phyloP scores from a whole-genome alignment of 169 alveolate genomes.

The Plasmodium gonderi region DNA sequence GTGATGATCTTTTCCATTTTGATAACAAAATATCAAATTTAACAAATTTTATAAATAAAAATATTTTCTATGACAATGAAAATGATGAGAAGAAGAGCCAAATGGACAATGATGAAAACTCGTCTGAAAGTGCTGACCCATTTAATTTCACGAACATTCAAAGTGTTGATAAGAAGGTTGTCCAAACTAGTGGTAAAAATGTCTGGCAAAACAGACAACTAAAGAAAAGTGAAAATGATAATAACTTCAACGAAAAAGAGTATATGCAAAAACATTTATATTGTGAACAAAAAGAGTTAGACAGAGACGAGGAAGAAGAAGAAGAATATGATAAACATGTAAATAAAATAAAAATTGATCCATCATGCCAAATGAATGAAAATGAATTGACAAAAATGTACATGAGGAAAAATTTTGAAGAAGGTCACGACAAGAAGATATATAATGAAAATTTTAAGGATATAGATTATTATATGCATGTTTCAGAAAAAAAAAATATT shows the following conservation, averaged over 20 bases:
- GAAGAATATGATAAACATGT: background rate
- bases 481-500: constrained; percentile 11
- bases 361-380: background rate
- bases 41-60: constrained; percentile 64
- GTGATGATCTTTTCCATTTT: constrained; percentile 52
- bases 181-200: too few species aligned
- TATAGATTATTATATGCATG: background rate
- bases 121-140: constrained; percentile 31
- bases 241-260: background rate
- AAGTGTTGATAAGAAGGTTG: background rate
- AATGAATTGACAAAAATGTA: constrained; percentile 13
- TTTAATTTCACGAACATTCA: constrained; percentile 17
- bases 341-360: background rate
- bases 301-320: background rate
- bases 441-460: constrained; percentile 13
- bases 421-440: background rate
- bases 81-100: constrained; percentile 9
- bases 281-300: background rate
- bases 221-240: background rate
- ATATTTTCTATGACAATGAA: constrained; percentile 24
- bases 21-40: constrained; percentile 42
- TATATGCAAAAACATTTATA: background rate
- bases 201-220: background rate
- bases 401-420: background rate
- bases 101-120: background rate